Percentiles rank a stretch among this genome's conserved stretches.
Evolutionary conservation across 164 flowering plant species (phyloP).

Genomic region (Stephania cephalantha): DNA sequence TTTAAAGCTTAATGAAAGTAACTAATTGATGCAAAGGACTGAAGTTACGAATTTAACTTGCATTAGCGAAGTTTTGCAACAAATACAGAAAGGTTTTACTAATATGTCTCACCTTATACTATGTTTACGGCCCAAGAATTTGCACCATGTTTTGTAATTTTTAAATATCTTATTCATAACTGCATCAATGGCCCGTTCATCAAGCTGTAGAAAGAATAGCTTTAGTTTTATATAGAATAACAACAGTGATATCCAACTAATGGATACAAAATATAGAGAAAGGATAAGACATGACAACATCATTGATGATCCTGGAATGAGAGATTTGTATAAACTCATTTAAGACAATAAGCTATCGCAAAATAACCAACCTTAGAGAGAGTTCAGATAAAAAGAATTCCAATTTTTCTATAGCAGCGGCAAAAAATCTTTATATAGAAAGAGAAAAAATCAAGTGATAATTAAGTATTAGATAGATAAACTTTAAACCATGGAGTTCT

Average conservation of each 20-base stretch:
- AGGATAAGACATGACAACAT: not conserved
- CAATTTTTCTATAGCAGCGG: not conserved
- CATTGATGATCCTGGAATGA: not conserved
- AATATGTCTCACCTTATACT: conserved; percentile 64
- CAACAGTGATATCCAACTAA: not conserved
- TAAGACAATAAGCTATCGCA: not conserved
- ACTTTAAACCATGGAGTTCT: not conserved
- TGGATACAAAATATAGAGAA: not conserved
- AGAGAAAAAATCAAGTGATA: not conserved
- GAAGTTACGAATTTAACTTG: not conserved
- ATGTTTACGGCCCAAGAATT: conserved; percentile 86
- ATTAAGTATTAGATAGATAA: not conserved
- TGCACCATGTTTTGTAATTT: conserved; percentile 97
- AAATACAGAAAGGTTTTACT: not conserved
- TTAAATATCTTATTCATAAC: conserved; percentile 85
- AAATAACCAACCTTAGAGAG: not conserved
- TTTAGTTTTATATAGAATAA: not conserved
- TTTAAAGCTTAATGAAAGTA: not conserved
- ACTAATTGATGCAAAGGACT: not conserved
- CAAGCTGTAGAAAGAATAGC: conserved; percentile 50
- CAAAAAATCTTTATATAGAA: not conserved
- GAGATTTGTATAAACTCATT: not conserved
- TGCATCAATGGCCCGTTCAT: conserved; percentile 87
- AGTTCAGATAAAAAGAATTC: not conserved
- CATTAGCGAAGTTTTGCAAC: not conserved